phyloP scores from a whole-genome alignment of 2,329 filamentous ascomycete genomes.

The Penicillium expansum region DNA sequence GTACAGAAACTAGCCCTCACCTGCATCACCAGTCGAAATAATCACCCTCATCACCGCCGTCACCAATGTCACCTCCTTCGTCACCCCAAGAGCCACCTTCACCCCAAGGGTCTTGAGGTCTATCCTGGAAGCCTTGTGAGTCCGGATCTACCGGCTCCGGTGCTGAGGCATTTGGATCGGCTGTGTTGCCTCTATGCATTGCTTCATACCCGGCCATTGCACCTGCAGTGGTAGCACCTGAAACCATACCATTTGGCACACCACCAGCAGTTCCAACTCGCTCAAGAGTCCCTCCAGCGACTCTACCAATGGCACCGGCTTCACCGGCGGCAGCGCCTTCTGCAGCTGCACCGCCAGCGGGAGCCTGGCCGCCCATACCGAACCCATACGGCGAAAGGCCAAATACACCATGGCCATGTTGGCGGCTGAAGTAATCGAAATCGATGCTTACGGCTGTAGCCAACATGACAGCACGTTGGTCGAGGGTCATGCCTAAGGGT shows the following conservation, averaged over 20 bases:
- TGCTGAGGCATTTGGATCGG: constrained; percentile 21
- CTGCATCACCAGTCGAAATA: constrained; percentile 24
- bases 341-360: constrained; percentile 39
- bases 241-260: constrained; percentile 38
- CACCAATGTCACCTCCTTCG: constrained; percentile 1
- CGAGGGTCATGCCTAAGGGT: constrained; percentile 58
- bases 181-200: constrained; percentile 54
- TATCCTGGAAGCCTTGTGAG: constrained; percentile 20
- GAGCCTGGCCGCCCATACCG: constrained; percentile 42
- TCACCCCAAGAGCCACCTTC: constrained; percentile 20
- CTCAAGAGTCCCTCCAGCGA: constrained; percentile 31
- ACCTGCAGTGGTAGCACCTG: constrained; percentile 54
- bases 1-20: constrained; percentile 8
- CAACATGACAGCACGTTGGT: constrained; percentile 65
- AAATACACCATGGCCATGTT: constrained; percentile 51
- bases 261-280: constrained; percentile 44
- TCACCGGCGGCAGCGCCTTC: constrained; percentile 41
- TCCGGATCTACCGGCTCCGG: constrained; percentile 6
- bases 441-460: constrained; percentile 64
- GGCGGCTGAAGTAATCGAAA: constrained; percentile 66
- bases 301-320: constrained; percentile 38
- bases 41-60: no score
- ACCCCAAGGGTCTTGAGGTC: constrained; percentile 25
- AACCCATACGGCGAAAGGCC: constrained; percentile 56
- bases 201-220: constrained; percentile 63